Conservation (phyloP, 1,139 yeast species). For the Candida mesenterica region DNA sequence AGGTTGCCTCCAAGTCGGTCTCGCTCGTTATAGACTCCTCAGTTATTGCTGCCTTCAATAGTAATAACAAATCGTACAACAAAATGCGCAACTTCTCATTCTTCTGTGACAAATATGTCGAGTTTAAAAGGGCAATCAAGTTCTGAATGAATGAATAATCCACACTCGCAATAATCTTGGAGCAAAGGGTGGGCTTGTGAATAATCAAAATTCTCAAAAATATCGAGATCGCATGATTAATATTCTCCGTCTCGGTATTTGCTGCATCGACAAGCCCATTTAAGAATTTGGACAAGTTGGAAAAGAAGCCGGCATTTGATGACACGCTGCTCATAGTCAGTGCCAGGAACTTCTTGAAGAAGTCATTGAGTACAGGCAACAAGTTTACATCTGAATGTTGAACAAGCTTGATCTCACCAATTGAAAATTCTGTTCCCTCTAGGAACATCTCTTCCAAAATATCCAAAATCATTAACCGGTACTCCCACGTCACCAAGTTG, state of each 20-base stretch:
- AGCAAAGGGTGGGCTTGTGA: constrained; percentile 46
- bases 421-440: constrained; percentile 12
- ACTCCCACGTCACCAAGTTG: constrained; percentile 30
- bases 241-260: constrained; percentile 4
- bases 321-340: constrained; percentile 23
- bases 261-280: constrained; percentile 14
- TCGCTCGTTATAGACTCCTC: constrained; percentile 18
- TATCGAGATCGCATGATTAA: constrained; percentile 32
- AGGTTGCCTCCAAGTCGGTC: constrained; percentile 6
- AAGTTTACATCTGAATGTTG: constrained; percentile 12
- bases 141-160: constrained; percentile 42
- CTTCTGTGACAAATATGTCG: constrained; percentile 34
- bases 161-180: constrained; percentile 29
- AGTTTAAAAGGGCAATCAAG: constrained; percentile 45
- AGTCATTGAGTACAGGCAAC: constrained; percentile 36
- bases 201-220: constrained; percentile 59
- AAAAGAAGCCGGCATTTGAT: constrained; percentile 20
- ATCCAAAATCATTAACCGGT: constrained; percentile 27
- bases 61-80: constrained; percentile 59
- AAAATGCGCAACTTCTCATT: constrained; percentile 56
- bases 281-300: constrained; percentile 19
- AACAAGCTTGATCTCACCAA: constrained; percentile 1
- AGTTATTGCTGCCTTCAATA: constrained; percentile 46
- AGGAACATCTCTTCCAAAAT: constrained; percentile 31
- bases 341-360: constrained; percentile 39